Percentiles rank a stretch among this genome's conserved stretches.
Conservation (phyloP, 129 eudicot genomes). For the Solidago caesia region DNA sequence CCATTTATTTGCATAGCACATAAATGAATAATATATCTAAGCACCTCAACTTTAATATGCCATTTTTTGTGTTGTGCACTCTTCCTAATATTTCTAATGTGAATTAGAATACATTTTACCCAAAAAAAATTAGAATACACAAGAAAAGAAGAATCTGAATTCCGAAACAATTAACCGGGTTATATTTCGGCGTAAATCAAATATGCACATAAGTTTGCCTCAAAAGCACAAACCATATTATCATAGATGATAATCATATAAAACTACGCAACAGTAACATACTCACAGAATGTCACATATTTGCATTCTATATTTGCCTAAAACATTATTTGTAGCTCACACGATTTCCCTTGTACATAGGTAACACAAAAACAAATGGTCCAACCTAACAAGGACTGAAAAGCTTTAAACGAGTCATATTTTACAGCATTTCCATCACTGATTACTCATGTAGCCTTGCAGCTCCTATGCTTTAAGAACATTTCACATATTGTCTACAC, state of each 20-base stretch:
- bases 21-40: not conserved
- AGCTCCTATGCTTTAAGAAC: not conserved
- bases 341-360: not conserved
- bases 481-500: not conserved
- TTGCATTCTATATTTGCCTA: not conserved
- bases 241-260: not conserved
- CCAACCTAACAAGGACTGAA: not conserved
- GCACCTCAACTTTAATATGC: not conserved
- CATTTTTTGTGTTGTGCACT: not conserved
- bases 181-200: not conserved
- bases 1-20: not conserved
- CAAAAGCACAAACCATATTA: not conserved
- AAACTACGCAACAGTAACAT: not conserved
- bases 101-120: too few species aligned
- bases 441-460: not conserved
- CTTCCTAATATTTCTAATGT: too few species aligned
- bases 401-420: not conserved
- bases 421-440: not conserved
- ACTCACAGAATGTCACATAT: not conserved
- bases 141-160: not conserved
- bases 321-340: not conserved
- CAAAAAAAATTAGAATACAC: not conserved
- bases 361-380: not conserved
- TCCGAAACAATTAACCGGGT: not conserved
- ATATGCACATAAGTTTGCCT: not conserved